Conservation (phyloP, 2,329 filamentous ascomycete genomes). For the Conoideocrella luteorostrata region DNA sequence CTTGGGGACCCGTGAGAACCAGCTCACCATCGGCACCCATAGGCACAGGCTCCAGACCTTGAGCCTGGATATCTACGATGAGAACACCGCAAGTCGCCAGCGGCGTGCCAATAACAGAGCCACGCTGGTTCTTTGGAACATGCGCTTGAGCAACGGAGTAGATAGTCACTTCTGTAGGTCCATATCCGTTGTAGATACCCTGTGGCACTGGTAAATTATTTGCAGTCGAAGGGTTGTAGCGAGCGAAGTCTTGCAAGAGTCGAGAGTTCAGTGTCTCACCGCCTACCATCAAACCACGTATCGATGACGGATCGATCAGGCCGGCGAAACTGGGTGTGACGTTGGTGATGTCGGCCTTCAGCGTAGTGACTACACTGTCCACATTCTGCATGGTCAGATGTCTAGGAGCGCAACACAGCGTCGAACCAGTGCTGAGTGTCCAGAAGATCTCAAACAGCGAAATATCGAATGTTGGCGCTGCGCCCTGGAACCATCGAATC, state of each 20-base stretch:
- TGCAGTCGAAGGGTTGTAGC: constrained; percentile 3
- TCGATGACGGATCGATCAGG: constrained; percentile 22
- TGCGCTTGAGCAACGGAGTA: constrained; percentile 16
- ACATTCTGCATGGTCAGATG: constrained; percentile 20
- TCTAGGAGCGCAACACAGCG: constrained; percentile 26
- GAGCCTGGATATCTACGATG: constrained; percentile 13
- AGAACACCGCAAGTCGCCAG: constrained; percentile 28
- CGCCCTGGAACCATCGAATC: constrained; percentile 31
- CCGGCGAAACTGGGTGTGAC: constrained; percentile 31
- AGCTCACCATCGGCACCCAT: constrained; percentile 68
- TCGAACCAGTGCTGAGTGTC: constrained; percentile 52
- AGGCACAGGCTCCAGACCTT: constrained; percentile 46
- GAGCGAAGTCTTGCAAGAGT: constrained; percentile 25
- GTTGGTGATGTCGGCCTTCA: constrained; percentile 30
- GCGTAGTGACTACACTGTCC: constrained; percentile 16
- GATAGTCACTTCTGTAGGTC: constrained; percentile 21
- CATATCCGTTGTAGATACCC: constrained; percentile 19
- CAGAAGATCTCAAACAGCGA: constrained; percentile 83
- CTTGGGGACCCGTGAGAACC: constrained; percentile 73
- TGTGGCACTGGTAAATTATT: constrained; percentile 6
- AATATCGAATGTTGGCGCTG: constrained; percentile 56
- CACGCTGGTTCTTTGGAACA: constrained; percentile 16
- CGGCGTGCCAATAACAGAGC: constrained; percentile 29
- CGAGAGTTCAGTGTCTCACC: constrained; percentile 26
- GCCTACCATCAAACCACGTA: constrained; percentile 24